These are phyloP conservation scores for Neurospora sp. DNA, from an alignment of 495 filamentous ascomycete species.

Conservation along the genomic window DNA sequence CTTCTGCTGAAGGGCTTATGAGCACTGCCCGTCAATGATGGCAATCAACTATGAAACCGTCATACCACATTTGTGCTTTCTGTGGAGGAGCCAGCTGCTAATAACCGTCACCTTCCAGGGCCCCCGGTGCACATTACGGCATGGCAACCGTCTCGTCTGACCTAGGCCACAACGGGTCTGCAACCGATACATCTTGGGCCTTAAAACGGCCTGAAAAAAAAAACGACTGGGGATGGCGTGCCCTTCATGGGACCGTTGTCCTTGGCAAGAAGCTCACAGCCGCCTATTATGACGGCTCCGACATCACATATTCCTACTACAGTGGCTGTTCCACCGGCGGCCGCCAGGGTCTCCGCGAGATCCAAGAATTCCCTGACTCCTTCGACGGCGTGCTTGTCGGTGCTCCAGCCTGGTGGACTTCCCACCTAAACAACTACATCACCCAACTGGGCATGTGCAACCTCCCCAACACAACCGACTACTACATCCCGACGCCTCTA, in stretches of 20 bases:
- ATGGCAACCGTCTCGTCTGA: slow-evolving; percentile 47
- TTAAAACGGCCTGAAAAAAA: slow-evolving; percentile 26
- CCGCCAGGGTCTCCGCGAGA: slow-evolving; percentile 41
- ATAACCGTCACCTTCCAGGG: not conserved
- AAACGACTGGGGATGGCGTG: slow-evolving; percentile 35
- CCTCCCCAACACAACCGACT: slow-evolving; percentile 30
- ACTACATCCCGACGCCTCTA: slow-evolving; percentile 39
- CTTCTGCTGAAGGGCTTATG: not conserved
- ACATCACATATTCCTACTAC: slow-evolving; percentile 41
- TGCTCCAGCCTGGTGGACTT: slow-evolving; percentile 34
- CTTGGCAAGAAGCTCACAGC: slow-evolving; percentile 29
- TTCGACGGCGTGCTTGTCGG: slow-evolving; percentile 53
- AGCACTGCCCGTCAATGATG: not conserved
- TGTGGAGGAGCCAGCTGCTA: not conserved
- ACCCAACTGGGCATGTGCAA: slow-evolving; percentile 25
- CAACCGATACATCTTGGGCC: slow-evolving; percentile 37
- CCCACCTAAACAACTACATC: slow-evolving; percentile 37
- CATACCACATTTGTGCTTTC: not conserved
- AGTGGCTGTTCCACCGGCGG: slow-evolving; percentile 47
- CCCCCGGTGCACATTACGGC: slow-evolving; percentile 20
- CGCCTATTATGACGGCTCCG: slow-evolving; percentile 30
- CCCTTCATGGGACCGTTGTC: slow-evolving; percentile 37
- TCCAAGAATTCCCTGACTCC: slow-evolving; percentile 40
- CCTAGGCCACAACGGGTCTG: slow-evolving; percentile 41
- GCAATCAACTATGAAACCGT: not conserved